These are phyloP conservation scores for Dalbergia cochinchinensis DNA, from an alignment of 306 rosid species.

Conservation along the genomic window DNA sequence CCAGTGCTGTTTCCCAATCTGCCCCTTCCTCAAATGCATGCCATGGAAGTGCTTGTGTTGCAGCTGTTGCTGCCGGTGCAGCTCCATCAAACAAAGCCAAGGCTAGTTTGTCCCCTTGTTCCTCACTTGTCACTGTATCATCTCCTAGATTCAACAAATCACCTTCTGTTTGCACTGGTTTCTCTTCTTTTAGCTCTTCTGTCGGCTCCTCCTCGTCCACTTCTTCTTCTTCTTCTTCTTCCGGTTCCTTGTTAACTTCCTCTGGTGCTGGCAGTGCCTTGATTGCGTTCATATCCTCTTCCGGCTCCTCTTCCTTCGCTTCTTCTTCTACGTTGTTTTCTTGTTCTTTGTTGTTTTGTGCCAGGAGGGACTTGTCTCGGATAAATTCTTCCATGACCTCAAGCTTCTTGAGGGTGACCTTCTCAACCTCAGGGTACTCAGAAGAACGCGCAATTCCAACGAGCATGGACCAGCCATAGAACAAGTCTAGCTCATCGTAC, in stretches of 20 bases:
- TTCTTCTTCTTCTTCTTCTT: slow-evolving; percentile 45
- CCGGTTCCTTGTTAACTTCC: slow-evolving; percentile 34
- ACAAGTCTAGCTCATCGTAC: slow-evolving; percentile 80
- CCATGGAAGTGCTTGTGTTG: slow-evolving; percentile 69
- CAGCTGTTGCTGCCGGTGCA: slow-evolving; percentile 32
- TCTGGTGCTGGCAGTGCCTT: slow-evolving; percentile 83
- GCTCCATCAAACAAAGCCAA: slow-evolving; percentile 81
- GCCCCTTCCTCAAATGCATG: slow-evolving; percentile 69
- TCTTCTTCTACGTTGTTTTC: slow-evolving; percentile 18
- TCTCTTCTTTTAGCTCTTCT: slow-evolving; percentile 37
- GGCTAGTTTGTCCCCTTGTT: slow-evolving; percentile 63
- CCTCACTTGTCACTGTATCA: slow-evolving; percentile 49
- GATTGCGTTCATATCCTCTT: slow-evolving; percentile 59
- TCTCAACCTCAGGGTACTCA: slow-evolving; percentile 86
- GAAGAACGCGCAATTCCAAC: slow-evolving; percentile 81
- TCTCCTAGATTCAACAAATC: slow-evolving; percentile 80
- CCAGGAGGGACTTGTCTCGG: slow-evolving; percentile 60
- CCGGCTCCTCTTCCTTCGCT: slow-evolving; percentile 36
- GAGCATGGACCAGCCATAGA: slow-evolving; percentile 73
- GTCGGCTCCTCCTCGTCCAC: slow-evolving; percentile 32
- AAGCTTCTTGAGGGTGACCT: slow-evolving; percentile 71
- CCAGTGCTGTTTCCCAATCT: slow-evolving; percentile 89
- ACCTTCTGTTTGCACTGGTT: slow-evolving; percentile 51
- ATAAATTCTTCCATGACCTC: slow-evolving; percentile 86
- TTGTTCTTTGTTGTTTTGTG: slow-evolving; percentile 39